These are phyloP conservation scores for Boletus fagicola DNA, from an alignment of 768 basidiomycete species.

Conservation along the genomic window DNA sequence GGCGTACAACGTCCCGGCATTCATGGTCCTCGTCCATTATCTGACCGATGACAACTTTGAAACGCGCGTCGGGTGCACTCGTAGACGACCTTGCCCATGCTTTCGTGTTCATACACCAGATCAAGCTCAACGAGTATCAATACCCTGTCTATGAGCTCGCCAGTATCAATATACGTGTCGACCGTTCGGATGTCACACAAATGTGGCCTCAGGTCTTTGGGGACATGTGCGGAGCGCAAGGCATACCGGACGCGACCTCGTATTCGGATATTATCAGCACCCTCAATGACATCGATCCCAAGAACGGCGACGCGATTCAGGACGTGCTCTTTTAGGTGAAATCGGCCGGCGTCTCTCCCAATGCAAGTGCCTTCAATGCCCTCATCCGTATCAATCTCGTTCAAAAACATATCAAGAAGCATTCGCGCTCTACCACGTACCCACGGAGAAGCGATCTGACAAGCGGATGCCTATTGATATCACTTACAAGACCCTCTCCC, in stretches of 20 bases:
- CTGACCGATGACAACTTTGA: constrained; percentile 16
- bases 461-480: constrained; percentile 39
- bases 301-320: constrained; percentile 32
- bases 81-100: constrained; percentile 21
- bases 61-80: constrained; percentile 10
- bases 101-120: constrained; percentile 15
- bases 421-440: constrained; percentile 44
- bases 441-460: constrained; percentile 35
- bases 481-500: constrained; percentile 48
- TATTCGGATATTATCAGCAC: constrained; percentile 42
- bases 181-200: constrained; percentile 30
- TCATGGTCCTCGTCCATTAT: constrained; percentile 28
- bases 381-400: constrained; percentile 43
- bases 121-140: constrained; percentile 30
- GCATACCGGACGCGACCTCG: constrained; percentile 22
- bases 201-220: constrained; percentile 30
- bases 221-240: constrained; percentile 20
- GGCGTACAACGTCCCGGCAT: constrained; percentile 20
- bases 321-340: constrained; percentile 41
- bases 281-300: constrained; percentile 32
- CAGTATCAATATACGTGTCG: constrained; percentile 36
- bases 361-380: constrained; percentile 41
- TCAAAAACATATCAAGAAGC: constrained; percentile 33
- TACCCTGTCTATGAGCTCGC: constrained; percentile 36
- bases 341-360: constrained; percentile 24